Conservation (phyloP, 495 filamentous ascomycete genomes). For the Penicillium crystallinum region DNA sequence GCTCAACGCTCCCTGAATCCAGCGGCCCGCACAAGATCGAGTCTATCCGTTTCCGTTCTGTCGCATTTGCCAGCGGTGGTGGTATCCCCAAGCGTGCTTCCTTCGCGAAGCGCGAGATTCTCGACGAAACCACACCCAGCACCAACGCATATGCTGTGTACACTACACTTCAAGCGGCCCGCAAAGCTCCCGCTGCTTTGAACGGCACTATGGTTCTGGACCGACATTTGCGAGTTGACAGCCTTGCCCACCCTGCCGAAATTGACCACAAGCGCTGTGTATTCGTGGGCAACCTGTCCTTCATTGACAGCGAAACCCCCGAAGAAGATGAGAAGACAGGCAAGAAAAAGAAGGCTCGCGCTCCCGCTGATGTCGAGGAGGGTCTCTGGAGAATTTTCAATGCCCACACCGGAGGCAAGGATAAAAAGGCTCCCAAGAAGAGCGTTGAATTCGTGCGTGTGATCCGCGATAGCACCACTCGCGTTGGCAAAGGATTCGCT, state of each 20-base stretch:
- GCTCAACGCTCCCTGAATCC: conserved; percentile 39
- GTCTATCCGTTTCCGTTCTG: conserved; percentile 89
- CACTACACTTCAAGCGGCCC: conserved; percentile 62
- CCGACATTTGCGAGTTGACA: conserved; percentile 86
- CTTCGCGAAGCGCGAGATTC: conserved; percentile 73
- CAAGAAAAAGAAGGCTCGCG: conserved; percentile 58
- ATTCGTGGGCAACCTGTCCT: conserved; percentile 94
- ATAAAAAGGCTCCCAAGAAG: conserved; percentile 50
- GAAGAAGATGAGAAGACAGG: conserved; percentile 49
- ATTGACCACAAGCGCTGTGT: conserved; percentile 85
- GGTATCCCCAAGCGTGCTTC: conserved; percentile 86
- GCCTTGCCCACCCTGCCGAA: conserved; percentile 77
- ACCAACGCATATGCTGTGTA: conserved; percentile 95
- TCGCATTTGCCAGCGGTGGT: conserved; percentile 63
- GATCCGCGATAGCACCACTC: conserved; percentile 80
- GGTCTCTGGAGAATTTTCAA: conserved; percentile 87
- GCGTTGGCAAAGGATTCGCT: conserved; percentile 95
- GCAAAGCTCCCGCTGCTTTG: conserved; percentile 67
- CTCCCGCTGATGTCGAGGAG: conserved; percentile 88
- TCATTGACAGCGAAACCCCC: conserved; percentile 76
- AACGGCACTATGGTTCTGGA: conserved; percentile 83
- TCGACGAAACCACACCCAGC: conserved; percentile 83
- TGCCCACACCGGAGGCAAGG: conserved; percentile 39
- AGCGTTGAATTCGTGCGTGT: conserved; percentile 90
- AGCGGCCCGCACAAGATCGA: conserved; percentile 64